Conservation (phyloP, 169 alveolate species). For the Plasmodium billcollinsi region DNA sequence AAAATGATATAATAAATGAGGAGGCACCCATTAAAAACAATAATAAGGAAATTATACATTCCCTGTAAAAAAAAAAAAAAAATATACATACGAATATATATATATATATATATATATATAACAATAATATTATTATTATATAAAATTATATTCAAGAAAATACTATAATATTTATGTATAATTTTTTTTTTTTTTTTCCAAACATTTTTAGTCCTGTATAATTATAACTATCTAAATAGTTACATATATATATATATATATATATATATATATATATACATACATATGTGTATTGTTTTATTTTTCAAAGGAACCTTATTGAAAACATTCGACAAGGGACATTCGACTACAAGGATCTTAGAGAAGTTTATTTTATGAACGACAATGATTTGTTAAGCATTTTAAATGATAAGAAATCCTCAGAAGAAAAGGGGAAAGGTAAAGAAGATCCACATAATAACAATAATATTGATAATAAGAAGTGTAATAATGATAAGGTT, state of each 20-base stretch:
- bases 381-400: slow-evolving; percentile 30
- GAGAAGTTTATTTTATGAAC: slow-evolving; percentile 56
- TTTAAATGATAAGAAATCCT: slow-evolving; percentile 6
- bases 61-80: no score
- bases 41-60: no score
- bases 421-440: slow-evolving; percentile 12
- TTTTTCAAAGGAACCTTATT: slow-evolving; percentile 19
- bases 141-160: no score
- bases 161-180: no score
- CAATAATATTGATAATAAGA: neutral
- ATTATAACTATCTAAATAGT: no score
- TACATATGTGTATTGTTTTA: neutral
- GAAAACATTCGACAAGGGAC: slow-evolving; percentile 49
- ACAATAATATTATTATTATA: no score
- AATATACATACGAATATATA: no score
- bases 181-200: no score
- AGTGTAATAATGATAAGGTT: neutral
- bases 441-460: neutral
- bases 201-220: neutral
- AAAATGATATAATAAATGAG: no score
- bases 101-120: no score
- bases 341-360: slow-evolving; percentile 44
- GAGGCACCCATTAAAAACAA: no score
- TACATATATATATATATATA: neutral
- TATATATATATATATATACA: neutral